phyloP scores from a whole-genome alignment of 768 basidiomycete genomes.

The Collybia nuda region DNA sequence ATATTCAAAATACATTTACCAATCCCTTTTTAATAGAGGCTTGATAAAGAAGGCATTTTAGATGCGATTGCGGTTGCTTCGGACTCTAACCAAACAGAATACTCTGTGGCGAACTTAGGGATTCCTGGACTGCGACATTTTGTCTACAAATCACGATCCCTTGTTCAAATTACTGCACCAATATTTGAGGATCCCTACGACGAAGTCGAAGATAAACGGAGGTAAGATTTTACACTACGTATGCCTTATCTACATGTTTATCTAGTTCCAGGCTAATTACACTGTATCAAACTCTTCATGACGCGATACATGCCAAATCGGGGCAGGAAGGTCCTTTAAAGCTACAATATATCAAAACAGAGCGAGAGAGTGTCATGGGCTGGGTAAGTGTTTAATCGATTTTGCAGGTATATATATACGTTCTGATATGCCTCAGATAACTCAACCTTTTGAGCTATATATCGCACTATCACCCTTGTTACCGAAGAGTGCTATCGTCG shows the following conservation, averaged over 20 bases:
- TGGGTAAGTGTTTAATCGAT: slow-evolving; percentile 64
- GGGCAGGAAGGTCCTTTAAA: slow-evolving; percentile 80
- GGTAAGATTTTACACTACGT: slow-evolving; percentile 36
- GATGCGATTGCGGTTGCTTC: slow-evolving; percentile 51
- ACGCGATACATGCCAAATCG: slow-evolving; percentile 88
- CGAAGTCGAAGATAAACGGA: slow-evolving; percentile 51
- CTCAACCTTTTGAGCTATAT: slow-evolving; percentile 92
- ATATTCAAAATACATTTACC: neutral
- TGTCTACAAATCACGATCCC: slow-evolving; percentile 85
- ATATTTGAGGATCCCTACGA: slow-evolving; percentile 87
- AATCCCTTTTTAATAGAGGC: slow-evolving; percentile 43
- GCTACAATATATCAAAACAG: slow-evolving; percentile 83
- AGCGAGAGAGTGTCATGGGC: slow-evolving; percentile 87
- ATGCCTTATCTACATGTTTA: neutral
- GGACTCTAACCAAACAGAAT: slow-evolving; percentile 52
- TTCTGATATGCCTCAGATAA: slow-evolving; percentile 56
- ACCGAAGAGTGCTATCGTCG: slow-evolving; percentile 86
- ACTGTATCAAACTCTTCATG: slow-evolving; percentile 85
- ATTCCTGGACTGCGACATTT: slow-evolving; percentile 94
- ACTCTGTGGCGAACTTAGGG: slow-evolving; percentile 72
- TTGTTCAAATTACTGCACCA: slow-evolving; percentile 89
- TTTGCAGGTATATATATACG: neutral
- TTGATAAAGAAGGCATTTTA: slow-evolving; percentile 58
- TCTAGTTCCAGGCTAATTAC: slow-evolving; percentile 63
- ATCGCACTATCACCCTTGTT: slow-evolving; percentile 76